Evolutionary conservation across 2,329 filamentous ascomycete genomes (phyloP).

Genomic region (Penicillium sp.): DNA sequence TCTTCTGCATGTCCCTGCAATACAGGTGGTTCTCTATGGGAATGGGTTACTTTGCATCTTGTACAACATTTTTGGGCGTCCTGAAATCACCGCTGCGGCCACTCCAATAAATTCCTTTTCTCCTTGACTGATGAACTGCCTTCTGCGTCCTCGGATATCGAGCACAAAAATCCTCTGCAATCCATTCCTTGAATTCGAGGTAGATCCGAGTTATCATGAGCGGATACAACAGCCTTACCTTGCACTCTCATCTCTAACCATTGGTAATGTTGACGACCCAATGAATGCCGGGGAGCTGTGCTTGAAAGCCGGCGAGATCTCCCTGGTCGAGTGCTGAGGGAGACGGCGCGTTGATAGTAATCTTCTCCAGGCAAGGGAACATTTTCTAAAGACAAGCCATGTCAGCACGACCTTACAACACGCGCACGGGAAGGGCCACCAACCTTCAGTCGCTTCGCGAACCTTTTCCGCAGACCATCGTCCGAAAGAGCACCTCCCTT

Average conservation of each 20-base stretch:
- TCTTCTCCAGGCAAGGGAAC: not conserved
- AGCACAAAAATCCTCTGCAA: not conserved
- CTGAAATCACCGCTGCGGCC: slow-evolving; percentile 14
- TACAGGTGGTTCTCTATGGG: slow-evolving; percentile 20
- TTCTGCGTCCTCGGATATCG: not conserved
- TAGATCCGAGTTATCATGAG: not conserved
- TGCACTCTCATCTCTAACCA: not conserved
- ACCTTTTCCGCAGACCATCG: not conserved
- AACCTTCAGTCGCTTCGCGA: not conserved
- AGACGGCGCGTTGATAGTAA: not conserved
- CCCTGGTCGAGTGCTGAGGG: not conserved
- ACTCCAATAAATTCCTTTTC: slow-evolving; percentile 13
- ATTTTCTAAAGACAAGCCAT: not conserved
- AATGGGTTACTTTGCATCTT: slow-evolving; percentile 21
- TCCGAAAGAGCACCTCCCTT: not conserved
- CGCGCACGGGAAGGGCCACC: not conserved
- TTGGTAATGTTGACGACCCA: not conserved
- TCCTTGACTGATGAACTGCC: not conserved
- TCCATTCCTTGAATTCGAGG: too few species aligned
- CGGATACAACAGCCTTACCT: not conserved
- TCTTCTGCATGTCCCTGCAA: slow-evolving; percentile 17
- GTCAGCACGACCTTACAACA: not conserved
- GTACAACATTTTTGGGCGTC: slow-evolving; percentile 26
- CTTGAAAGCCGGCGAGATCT: not conserved
- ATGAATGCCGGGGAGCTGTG: not conserved